phyloP scores from a whole-genome alignment of 2,329 filamentous ascomycete genomes.

The Ophiostoma tasmaniense region DNA sequence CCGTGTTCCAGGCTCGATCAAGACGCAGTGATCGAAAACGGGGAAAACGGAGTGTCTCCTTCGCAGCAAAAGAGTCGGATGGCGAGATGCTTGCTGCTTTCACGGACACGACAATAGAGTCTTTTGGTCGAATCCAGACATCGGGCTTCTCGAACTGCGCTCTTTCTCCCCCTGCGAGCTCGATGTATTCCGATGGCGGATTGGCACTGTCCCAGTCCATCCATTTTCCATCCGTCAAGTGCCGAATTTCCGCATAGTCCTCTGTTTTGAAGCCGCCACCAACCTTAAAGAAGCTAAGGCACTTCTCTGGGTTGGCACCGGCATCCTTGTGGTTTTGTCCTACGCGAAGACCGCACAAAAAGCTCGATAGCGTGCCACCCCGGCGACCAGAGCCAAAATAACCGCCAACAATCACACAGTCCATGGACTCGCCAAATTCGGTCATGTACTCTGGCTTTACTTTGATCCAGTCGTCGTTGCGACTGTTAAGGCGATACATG shows the following conservation, averaged over 20 bases:
- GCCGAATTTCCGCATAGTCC: constrained; percentile 76
- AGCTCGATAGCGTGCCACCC: constrained; percentile 75
- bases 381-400: constrained; percentile 85
- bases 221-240: constrained; percentile 89
- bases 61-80: constrained; percentile 70
- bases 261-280: constrained; percentile 83
- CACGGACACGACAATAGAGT: constrained; percentile 79
- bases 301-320: constrained; percentile 60
- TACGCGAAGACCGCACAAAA: constrained; percentile 77
- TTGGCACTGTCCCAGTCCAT: constrained; percentile 68
- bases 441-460: constrained; percentile 98
- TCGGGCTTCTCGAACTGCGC: constrained; percentile 71
- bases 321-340: constrained; percentile 57
- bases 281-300: constrained; percentile 93
- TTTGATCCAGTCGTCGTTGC: constrained; percentile 96
- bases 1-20: constrained; percentile 79
- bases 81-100: constrained; percentile 73
- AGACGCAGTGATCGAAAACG: constrained; percentile 72
- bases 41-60: constrained; percentile 78
- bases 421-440: constrained; percentile 87
- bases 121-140: constrained; percentile 82
- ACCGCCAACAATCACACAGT: constrained; percentile 81
- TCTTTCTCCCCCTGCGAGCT: constrained; percentile 67
- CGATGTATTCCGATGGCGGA: constrained; percentile 70
- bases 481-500: constrained; percentile 75